A percentile compares a stretch with the other conserved stretches of the same genome.
Evolutionary conservation across 108 stramenopile genomes (phyloP).

Genomic region (Skeletonema marinoi): DNA sequence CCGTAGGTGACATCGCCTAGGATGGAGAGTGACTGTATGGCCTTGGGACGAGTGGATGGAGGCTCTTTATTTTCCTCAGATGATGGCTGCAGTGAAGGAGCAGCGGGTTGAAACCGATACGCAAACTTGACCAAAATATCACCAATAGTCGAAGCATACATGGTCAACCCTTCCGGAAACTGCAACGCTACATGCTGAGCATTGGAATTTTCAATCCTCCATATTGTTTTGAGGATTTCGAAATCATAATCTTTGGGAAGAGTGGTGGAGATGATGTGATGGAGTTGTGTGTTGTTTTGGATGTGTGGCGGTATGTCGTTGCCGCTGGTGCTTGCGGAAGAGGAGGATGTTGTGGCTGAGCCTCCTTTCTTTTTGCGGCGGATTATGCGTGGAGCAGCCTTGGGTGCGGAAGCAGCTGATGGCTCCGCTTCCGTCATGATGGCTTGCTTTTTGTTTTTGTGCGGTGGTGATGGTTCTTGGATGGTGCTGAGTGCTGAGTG

Average conservation of each 20-base stretch:
- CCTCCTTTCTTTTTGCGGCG: constrained; percentile 11
- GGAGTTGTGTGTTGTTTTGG: constrained; percentile 31
- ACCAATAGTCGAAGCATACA: constrained; percentile 94
- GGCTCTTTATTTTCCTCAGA: not conserved
- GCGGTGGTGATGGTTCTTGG: not conserved
- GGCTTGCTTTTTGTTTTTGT: not conserved
- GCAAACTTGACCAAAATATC: constrained; percentile 91
- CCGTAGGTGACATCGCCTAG: constrained; percentile 99
- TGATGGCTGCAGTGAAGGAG: not conserved
- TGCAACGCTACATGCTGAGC: constrained; percentile 90
- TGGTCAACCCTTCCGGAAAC: constrained; percentile 96
- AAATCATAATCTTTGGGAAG: constrained; percentile 82
- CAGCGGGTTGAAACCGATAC: constrained; percentile 10
- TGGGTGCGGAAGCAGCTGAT: not conserved
- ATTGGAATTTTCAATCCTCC: constrained; percentile 61
- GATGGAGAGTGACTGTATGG: constrained; percentile 66
- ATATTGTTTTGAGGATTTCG: constrained; percentile 91
- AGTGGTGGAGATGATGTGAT: constrained; percentile 46
- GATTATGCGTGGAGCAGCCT: constrained; percentile 13
- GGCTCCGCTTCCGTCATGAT: constrained; percentile 1
- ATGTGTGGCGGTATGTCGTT: constrained; percentile 28
- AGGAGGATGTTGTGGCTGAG: not conserved
- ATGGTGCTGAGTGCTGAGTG: not conserved
- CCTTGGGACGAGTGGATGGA: not conserved
- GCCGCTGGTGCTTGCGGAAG: not conserved